Base-by-base conservation (phyloP, 768 basidiomycete species). In the Pleurotus tuoliensis region DNA sequence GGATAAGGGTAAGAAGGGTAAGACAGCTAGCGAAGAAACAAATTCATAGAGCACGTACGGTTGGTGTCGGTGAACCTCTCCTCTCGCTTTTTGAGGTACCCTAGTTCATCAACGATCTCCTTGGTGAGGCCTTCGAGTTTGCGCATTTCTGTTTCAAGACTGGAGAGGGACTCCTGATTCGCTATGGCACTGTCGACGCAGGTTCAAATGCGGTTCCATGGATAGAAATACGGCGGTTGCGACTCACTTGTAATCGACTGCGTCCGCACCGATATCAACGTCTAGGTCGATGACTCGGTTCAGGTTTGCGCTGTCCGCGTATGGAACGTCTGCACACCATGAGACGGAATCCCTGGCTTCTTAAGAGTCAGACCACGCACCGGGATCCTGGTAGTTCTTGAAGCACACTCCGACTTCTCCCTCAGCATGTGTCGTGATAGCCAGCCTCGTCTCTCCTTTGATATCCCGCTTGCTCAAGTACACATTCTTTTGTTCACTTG, bases 321-420 rank as follows among this genome's bases (percentile, higher is more conserved):
- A 65, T 20, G 76, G 71, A 16, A 80, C 70, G 16, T 77, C 85
- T 86, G 56, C 39, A 22, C 34, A 48, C 11, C 24, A 59, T 7
- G n/a, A 55, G 38, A 39, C 27, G 25, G 22, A 48, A 54, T 59
- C 55, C 55, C 11, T 16, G 5, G 46, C 48, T 22, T 13, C 48
- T 18, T 13, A 34, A 56, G 51, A 57, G 47, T 16, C 30, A 37
- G 16, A n/a, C 15, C 9, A 80, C 88, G 61, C 62, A 94, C 95
- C 80, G 50, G 79, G 73, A 51, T 89, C 86, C 56, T 94, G 64
- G 50, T 82, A 75, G 67, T 98, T 98, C 72, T 78, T 88, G 70
- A 99, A 85, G 76, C 96, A 99, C 4, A 98, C 94, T 0, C 97
- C 97, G 8, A 99, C 85, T 67, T 99, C 93, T 4, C 92, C 95